Evolutionary conservation across 768 basidiomycete genomes (phyloP).

Genomic region (Tylopilus vinaceipallidus): DNA sequence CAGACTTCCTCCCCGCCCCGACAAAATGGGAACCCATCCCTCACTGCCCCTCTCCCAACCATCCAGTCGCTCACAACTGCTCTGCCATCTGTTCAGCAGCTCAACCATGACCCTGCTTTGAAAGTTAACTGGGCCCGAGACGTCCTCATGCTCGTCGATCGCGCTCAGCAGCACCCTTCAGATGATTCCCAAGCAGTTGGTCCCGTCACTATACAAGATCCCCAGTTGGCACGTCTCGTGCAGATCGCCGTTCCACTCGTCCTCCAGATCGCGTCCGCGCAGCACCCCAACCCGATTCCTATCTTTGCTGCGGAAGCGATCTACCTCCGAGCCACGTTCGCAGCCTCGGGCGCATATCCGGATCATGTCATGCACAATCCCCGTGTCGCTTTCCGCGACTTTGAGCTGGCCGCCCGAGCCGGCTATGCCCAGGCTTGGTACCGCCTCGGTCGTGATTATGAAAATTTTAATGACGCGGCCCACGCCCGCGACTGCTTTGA

Average conservation of each 20-base stretch:
- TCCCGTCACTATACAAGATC: conserved; percentile 55
- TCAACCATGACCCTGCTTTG: conserved; percentile 54
- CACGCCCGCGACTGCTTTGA: conserved; percentile 87
- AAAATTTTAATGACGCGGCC: conserved; percentile 71
- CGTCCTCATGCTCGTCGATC: conserved; percentile 77
- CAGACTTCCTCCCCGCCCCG: conserved; percentile 26
- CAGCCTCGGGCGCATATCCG: conserved; percentile 69
- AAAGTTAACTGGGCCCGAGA: conserved; percentile 81
- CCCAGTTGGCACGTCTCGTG: conserved; percentile 55
- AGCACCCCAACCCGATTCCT: conserved; percentile 36
- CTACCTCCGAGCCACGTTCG: conserved; percentile 74
- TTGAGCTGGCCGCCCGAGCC: conserved; percentile 75
- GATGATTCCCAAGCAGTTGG: conserved; percentile 46
- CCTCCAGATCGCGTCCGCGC: conserved; percentile 49
- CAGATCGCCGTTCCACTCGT: conserved; percentile 66
- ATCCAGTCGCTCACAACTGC: conserved; percentile 55
- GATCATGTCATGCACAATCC: conserved; percentile 64
- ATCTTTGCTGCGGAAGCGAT: conserved; percentile 65
- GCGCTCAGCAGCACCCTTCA: conserved; percentile 37
- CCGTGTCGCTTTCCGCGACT: conserved; percentile 83
- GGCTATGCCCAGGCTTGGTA: conserved; percentile 89
- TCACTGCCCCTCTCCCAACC: conserved; percentile 71
- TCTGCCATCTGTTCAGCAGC: conserved; percentile 49
- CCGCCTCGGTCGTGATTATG: conserved; percentile 87
- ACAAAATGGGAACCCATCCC: conserved; percentile 37